A percentile compares a stretch with the other conserved stretches of the same genome.
phyloP scores from a whole-genome alignment of 352 stramenopile species.

The Phytophthora crassamura region DNA sequence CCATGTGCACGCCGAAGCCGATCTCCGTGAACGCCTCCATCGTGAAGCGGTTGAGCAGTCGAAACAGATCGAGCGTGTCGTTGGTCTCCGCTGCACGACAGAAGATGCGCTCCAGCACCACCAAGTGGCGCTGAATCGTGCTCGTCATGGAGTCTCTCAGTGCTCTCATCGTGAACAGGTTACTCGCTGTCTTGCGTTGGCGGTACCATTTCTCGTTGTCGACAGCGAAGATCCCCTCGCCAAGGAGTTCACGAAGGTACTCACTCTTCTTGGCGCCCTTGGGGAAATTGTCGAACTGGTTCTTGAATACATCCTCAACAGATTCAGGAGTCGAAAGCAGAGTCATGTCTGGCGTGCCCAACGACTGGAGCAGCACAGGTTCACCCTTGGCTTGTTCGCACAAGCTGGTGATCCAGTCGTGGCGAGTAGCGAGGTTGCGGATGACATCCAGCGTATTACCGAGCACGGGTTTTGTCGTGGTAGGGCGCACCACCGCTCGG shows the following conservation, averaged over 20 bases:
- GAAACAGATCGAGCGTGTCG: conserved; percentile 45
- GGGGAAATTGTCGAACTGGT: conserved; percentile 73
- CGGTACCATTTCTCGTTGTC: conserved; percentile 54
- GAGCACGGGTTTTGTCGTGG: conserved; percentile 39
- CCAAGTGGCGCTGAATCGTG: conserved; percentile 43
- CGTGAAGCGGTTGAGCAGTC: conserved; percentile 53
- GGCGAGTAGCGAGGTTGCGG: conserved; percentile 28
- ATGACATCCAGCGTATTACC: conserved; percentile 51
- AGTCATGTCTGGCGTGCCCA: conserved; percentile 40
- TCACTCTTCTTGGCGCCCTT: conserved; percentile 54
- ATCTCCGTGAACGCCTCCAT: conserved; percentile 66
- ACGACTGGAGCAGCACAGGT: conserved; percentile 40
- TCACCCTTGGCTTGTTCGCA: conserved; percentile 42
- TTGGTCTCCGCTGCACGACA: conserved; percentile 12
- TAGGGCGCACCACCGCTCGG: conserved; percentile 8
- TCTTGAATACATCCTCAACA: conserved; percentile 67
- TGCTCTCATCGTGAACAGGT: conserved; percentile 54
- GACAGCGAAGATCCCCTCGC: conserved; percentile 66
- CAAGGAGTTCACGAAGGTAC: conserved; percentile 48
- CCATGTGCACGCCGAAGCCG: conserved; percentile 58
- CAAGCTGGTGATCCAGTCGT: conserved; percentile 53
- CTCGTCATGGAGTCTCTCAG: conserved; percentile 57
- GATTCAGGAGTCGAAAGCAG: conserved; percentile 47
- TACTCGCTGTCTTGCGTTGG: conserved; percentile 61
- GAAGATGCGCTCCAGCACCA: conserved; percentile 41